Evolutionary conservation across 306 rosid species (phyloP).

Genomic region (Vigna mungo): DNA sequence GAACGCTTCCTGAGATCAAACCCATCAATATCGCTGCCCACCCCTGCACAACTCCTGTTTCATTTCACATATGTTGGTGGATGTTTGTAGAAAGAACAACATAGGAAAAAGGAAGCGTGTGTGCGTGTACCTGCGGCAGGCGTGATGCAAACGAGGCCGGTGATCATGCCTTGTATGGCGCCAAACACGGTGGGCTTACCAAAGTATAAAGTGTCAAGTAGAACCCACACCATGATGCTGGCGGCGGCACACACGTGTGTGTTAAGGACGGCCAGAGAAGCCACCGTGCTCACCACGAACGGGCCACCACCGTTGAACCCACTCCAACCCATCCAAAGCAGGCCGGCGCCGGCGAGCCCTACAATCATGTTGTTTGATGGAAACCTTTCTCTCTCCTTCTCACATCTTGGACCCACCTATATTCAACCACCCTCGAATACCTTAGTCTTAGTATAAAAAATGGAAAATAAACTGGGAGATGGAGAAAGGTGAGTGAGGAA

Average conservation of each 20-base stretch:
- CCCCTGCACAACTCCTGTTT: slow-evolving; percentile 54
- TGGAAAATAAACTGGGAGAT: neutral
- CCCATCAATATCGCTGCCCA: slow-evolving; percentile 73
- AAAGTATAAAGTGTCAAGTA: slow-evolving; percentile 45
- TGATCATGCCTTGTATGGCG: slow-evolving; percentile 64
- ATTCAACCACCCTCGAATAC: neutral
- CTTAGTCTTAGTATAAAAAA: too few species aligned
- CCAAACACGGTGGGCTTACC: slow-evolving; percentile 60
- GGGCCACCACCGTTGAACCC: slow-evolving; percentile 71
- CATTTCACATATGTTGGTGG: too few species aligned
- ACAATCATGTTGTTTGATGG: slow-evolving; percentile 54
- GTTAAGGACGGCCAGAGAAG: slow-evolving; percentile 59
- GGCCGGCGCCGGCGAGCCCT: slow-evolving; percentile 60
- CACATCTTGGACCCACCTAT: slow-evolving; percentile 56
- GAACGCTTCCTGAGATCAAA: slow-evolving; percentile 53
- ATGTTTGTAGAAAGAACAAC: too few species aligned
- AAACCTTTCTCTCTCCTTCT: slow-evolving; percentile 33
- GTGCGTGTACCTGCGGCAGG: slow-evolving; percentile 49
- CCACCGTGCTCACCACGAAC: slow-evolving; percentile 44
- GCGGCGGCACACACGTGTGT: slow-evolving; percentile 59
- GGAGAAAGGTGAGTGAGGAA: neutral
- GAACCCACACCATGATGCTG: slow-evolving; percentile 53
- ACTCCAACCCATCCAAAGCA: slow-evolving; percentile 71
- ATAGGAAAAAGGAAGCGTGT: too few species aligned
- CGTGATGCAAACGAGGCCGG: slow-evolving; percentile 62